Evolutionary conservation across 805 yeast species (phyloP), one percentile per base, ranked within the genome.

Genomic region (Barnettozyma salicaria): DNA sequence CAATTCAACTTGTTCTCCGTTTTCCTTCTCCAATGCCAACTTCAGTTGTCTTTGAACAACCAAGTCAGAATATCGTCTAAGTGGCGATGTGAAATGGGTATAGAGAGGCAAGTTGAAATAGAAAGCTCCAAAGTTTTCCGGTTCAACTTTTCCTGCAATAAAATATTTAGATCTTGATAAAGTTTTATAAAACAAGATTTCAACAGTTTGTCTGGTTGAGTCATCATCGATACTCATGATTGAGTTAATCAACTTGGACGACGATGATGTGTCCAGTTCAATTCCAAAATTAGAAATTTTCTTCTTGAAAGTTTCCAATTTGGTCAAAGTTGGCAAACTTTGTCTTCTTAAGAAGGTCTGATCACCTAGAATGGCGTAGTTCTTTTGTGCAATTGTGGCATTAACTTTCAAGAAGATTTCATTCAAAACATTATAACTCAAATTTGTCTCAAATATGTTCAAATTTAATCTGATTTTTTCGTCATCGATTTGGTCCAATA

Each of bases 1-100:
- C 27, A 67, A 71, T 12, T 67, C 71, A 7, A 52, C 41, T 3
- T 58, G 60, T 27, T 59, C 44, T 9, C 19, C 34, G 11, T 21
- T 16, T 52, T 42, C 41, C 6, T 37, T 28, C 23, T 48, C 50
- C 27, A 92, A 58, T 19, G 80, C 74, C 2, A 77, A 59, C 56
- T 85, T 89, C 48, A 92, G 64, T 63, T 92, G 98, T 50, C 96
- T 76, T 55, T 92, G 98, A 27, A 86, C 97, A 48, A 89, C 75
- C 35, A 86, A 70, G 59, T 92, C 98, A 2, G 95, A 88, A 58
- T 89, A 92, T 52, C 98, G 74, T 58, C 95, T 75, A 55, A 87
- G 66, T 12, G 98, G 97, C 1, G 95, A 76, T n/a, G 85, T 82
- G 65, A 89, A 89, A 60, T 90, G 97, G 0, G 97, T 86, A 59